Conservation (phyloP, 495 filamentous ascomycete species). For the Talaromyces proteolyticus region DNA sequence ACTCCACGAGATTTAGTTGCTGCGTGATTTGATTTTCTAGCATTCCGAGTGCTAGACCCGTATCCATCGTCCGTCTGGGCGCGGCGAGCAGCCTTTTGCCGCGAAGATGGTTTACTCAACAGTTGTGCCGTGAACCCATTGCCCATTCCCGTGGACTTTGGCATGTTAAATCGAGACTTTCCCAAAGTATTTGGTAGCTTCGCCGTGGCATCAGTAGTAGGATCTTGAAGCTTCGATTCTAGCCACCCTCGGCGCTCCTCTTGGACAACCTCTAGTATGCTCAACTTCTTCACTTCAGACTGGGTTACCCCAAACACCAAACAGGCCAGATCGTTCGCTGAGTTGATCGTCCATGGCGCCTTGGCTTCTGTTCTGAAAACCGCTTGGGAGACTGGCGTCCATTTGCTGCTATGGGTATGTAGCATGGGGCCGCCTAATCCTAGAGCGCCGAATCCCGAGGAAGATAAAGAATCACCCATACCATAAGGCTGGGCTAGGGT, state of each 20-base stretch:
- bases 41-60: constrained; percentile 55
- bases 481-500: constrained; percentile 79
- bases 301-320: constrained; percentile 93
- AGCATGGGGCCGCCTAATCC: constrained; percentile 41
- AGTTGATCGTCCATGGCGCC: constrained; percentile 89
- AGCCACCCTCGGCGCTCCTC: constrained; percentile 85
- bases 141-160: constrained; percentile 55
- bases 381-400: constrained; percentile 86
- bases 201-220: constrained; percentile 42
- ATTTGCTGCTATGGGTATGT: constrained; percentile 83
- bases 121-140: constrained; percentile 82
- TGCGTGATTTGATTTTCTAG: constrained; percentile 47
- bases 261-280: constrained; percentile 90
- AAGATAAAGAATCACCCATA: constrained; percentile 43
- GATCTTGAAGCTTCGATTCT: constrained; percentile 70
- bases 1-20: constrained; percentile 81
- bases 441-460: constrained; percentile 13
- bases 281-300: constrained; percentile 87
- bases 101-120: constrained; percentile 80
- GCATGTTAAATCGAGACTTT: constrained; percentile 29
- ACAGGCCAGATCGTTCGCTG: constrained; percentile 96
- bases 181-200: constrained; percentile 28
- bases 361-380: constrained; percentile 91
- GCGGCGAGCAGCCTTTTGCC: constrained; percentile 49
- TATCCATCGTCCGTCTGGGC: constrained; percentile 72